Percentiles rank a stretch among this genome's conserved stretches.
phyloP scores from a whole-genome alignment of 371 early-diverging fungal genomes.

The Smittium culicis region DNA sequence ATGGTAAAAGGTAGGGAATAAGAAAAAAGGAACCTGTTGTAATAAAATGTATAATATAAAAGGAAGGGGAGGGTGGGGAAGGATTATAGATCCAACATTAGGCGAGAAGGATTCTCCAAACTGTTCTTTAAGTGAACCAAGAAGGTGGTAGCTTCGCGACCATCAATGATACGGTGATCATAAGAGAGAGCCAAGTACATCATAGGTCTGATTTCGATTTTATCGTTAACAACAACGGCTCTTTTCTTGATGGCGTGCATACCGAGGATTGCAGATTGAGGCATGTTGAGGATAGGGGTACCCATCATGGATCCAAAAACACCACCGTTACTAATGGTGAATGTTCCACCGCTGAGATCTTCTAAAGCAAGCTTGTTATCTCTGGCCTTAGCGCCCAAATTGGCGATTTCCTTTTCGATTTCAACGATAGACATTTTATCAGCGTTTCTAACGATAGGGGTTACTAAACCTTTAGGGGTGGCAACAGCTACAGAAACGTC shows the following conservation, averaged over 20 bases:
- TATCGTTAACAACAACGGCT: constrained; percentile 83
- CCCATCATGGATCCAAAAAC: constrained; percentile 93
- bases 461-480: constrained; percentile 95
- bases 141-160: constrained; percentile 96
- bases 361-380: constrained; percentile 90
- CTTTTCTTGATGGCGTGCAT: constrained; percentile 97
- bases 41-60: too few relatives aligned
- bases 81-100: constrained; percentile 65
- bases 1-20: too few relatives aligned
- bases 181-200: constrained; percentile 97
- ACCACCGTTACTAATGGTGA: constrained; percentile 97
- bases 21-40: too few relatives aligned
- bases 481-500: constrained; percentile 94
- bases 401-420: constrained; percentile 80
- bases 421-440: constrained; percentile 74
- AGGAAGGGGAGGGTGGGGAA: neutral
- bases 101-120: constrained; percentile 86
- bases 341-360: constrained; percentile 95
- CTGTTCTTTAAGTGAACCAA: constrained; percentile 88
- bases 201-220: constrained; percentile 93
- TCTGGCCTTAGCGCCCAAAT: constrained; percentile 75
- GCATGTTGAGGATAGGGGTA: constrained; percentile 95
- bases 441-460: constrained; percentile 86
- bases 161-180: constrained; percentile 95
- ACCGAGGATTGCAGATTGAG: constrained; percentile 92